phyloP scores from a whole-genome alignment of 2,329 filamentous ascomycete species.

The Aspergillus amoenus region DNA sequence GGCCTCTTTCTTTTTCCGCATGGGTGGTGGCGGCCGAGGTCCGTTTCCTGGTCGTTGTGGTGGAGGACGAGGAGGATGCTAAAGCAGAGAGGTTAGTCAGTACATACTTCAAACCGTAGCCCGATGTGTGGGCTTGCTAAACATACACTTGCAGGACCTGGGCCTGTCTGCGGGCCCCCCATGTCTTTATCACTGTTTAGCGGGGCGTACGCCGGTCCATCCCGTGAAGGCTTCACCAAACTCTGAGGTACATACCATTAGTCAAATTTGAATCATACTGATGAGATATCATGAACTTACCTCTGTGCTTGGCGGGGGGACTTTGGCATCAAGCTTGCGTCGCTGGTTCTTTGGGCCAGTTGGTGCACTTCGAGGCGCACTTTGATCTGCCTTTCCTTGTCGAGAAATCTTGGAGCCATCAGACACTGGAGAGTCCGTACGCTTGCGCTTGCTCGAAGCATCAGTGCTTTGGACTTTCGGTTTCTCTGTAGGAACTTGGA shows the following conservation, averaged over 20 bases:
- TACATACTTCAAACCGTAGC: background rate
- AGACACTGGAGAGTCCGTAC: slow-evolving; percentile 23
- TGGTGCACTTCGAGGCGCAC: slow-evolving; percentile 25
- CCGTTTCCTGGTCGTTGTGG: slow-evolving; percentile 20
- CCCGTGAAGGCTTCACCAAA: slow-evolving; percentile 41
- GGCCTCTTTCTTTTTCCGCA: slow-evolving; percentile 40
- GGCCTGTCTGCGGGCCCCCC: slow-evolving; percentile 15
- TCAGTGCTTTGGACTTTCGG: slow-evolving; percentile 14
- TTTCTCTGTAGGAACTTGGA: slow-evolving; percentile 30
- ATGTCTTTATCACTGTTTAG: slow-evolving; percentile 20
- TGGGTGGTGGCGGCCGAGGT: slow-evolving; percentile 29
- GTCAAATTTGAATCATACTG: background rate
- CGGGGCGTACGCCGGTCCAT: slow-evolving; percentile 32
- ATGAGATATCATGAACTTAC: slow-evolving; percentile 13
- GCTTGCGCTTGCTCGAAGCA: slow-evolving; percentile 34
- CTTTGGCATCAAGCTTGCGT: slow-evolving; percentile 26
- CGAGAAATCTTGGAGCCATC: slow-evolving; percentile 27
- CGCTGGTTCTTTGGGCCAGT: slow-evolving; percentile 26
- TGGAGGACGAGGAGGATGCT: slow-evolving; percentile 22
- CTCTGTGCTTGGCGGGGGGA: slow-evolving; percentile 17
- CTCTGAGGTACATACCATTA: slow-evolving; percentile 25
- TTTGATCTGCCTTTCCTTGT: slow-evolving; percentile 26
- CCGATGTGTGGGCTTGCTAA: background rate
- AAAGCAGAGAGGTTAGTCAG: slow-evolving; percentile 15
- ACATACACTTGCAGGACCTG: slow-evolving; percentile 24